Evolutionary conservation across 371 early-diverging fungal species (phyloP).

Genomic region (Actinomortierella ambigua): DNA sequence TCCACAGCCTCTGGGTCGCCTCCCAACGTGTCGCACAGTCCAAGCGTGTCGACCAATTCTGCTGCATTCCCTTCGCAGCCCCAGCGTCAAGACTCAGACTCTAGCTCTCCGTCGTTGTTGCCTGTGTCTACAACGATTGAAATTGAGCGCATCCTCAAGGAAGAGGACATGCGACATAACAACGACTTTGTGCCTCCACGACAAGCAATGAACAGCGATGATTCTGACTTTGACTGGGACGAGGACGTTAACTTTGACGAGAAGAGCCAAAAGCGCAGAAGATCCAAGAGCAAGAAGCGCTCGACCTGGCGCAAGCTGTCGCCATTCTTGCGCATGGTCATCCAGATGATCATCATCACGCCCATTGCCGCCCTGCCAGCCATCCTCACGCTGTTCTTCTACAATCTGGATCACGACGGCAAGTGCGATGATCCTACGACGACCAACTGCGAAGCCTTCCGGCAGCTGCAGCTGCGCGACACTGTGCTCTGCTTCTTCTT

Average conservation of each 20-base stretch:
- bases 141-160: slow-evolving; percentile 44
- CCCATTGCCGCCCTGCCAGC: slow-evolving; percentile 41
- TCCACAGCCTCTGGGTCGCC: no score
- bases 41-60: no score
- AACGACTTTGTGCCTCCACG: slow-evolving; percentile 38
- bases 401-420: slow-evolving; percentile 1
- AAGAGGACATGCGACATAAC: slow-evolving; percentile 29
- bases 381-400: slow-evolving; percentile 24
- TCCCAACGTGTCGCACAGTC: no score
- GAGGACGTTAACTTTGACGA: slow-evolving; percentile 44
- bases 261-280: slow-evolving; percentile 17
- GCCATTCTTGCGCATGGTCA: slow-evolving; percentile 39
- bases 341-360: slow-evolving; percentile 27
- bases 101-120: no score
- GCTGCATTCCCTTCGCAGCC: no score
- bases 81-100: no score
- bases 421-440: background rate
- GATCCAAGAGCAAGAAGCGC: slow-evolving; percentile 1
- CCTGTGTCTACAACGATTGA: slow-evolving; percentile 32
- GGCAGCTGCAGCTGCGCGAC: no score
- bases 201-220: slow-evolving; percentile 45
- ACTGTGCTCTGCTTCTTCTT: slow-evolving; percentile 14
- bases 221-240: slow-evolving; percentile 46
- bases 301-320: slow-evolving; percentile 29
- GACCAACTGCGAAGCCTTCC: no score